Evolutionary conservation across 2,329 filamentous ascomycete species (phyloP).

Genomic region (Apiospora aurea): DNA sequence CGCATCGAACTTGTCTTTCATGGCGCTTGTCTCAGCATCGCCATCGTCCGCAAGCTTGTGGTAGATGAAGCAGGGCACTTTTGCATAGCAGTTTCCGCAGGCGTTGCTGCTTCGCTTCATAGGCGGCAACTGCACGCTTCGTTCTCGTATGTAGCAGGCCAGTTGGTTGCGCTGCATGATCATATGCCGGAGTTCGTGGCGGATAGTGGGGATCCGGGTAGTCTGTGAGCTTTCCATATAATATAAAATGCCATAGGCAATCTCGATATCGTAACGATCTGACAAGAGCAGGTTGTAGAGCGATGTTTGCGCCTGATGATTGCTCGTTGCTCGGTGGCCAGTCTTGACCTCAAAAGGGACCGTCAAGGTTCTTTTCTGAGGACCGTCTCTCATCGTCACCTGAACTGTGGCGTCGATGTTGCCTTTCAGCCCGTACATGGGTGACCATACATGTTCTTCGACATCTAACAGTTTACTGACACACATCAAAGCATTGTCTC

Average conservation of each 20-base stretch:
- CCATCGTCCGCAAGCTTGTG: constrained; percentile 90
- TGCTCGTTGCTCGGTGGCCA: constrained; percentile 80
- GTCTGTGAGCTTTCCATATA: constrained; percentile 93
- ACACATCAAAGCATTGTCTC: constrained; percentile 78
- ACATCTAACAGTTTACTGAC: constrained; percentile 95
- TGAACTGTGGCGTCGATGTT: constrained; percentile 98
- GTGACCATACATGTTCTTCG: constrained; percentile 98
- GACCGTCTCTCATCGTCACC: constrained; percentile 77
- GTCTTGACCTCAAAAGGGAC: constrained; percentile 97
- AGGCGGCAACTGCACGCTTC: constrained; percentile 78
- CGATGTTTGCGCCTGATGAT: constrained; percentile 91
- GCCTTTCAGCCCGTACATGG: constrained; percentile 95
- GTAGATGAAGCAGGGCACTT: constrained; percentile 90
- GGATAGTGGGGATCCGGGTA: constrained; percentile 82
- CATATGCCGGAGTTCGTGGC: constrained; percentile 93
- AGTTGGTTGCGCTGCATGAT: constrained; percentile 94
- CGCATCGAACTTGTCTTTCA: constrained; percentile 83
- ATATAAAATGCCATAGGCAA: constrained; percentile 89
- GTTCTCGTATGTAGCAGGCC: constrained; percentile 83
- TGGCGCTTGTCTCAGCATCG: constrained; percentile 78
- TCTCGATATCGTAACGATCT: constrained; percentile 92
- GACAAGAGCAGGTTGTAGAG: constrained; percentile 92
- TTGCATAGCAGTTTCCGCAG: constrained; percentile 89
- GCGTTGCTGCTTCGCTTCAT: constrained; percentile 85
- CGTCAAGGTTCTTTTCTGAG: constrained; percentile 73